phyloP scores from a whole-genome alignment of 495 filamentous ascomycete species.

The Penicillium verhagenii region DNA sequence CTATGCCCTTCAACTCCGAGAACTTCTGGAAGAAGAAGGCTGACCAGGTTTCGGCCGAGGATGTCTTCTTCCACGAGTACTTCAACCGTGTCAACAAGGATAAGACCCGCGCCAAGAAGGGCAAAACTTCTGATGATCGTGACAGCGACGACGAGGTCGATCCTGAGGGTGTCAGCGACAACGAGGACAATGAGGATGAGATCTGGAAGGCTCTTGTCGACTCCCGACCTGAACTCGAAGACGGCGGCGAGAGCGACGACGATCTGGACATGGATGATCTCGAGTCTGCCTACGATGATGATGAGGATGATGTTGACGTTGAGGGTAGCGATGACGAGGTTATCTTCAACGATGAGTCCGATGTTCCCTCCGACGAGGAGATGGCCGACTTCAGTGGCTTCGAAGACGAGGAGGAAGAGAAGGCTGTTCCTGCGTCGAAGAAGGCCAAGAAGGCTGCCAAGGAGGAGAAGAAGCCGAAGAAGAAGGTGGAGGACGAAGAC shows the following conservation, averaged over 20 bases:
- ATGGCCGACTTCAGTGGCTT: constrained; percentile 49
- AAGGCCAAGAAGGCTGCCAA: constrained; percentile 44
- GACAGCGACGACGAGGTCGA: constrained; percentile 23
- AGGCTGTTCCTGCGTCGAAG: constrained; percentile 27
- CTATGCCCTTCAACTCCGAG: constrained; percentile 71
- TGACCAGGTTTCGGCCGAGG: constrained; percentile 83
- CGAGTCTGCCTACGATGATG: constrained; percentile 53
- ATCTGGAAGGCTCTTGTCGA: constrained; percentile 93
- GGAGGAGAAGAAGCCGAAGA: constrained; percentile 33
- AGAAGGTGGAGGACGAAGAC: constrained; percentile 40
- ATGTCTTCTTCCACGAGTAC: constrained; percentile 98
- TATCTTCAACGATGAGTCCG: constrained; percentile 48
- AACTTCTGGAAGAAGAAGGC: constrained; percentile 87
- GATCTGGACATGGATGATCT: constrained; percentile 65
- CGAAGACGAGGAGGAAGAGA: constrained; percentile 30
- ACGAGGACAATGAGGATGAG: constrained; percentile 63
- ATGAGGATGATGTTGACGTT: constrained; percentile 48
- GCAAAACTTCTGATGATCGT: constrained; percentile 39
- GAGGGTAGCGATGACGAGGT: constrained; percentile 55
- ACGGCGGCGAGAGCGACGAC: constrained; percentile 60
- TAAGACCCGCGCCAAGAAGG: constrained; percentile 60
- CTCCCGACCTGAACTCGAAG: constrained; percentile 75
- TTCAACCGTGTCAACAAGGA: constrained; percentile 77
- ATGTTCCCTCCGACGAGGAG: constrained; percentile 47
- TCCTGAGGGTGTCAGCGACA: constrained; percentile 34